Conservation (phyloP, 2,329 filamentous ascomycete species). For the Fusarium compactum region DNA sequence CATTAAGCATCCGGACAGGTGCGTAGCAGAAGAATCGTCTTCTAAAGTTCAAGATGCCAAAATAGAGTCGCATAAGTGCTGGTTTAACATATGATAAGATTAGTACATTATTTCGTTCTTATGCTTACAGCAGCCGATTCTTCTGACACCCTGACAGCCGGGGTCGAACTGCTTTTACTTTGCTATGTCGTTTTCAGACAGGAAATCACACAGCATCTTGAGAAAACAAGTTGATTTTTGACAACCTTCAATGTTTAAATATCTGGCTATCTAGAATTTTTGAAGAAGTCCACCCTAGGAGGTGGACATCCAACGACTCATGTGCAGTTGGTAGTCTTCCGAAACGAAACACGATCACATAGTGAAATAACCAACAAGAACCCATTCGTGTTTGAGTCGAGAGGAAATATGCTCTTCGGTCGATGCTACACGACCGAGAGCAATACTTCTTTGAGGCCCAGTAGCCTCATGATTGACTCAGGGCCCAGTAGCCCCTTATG, state of each 20-base stretch:
- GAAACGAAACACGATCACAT: conserved; percentile 34
- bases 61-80: too few relatives aligned
- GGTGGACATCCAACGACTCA: conserved; percentile 37
- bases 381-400: conserved; percentile 29
- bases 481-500: conserved; percentile 19
- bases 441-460: conserved; percentile 14
- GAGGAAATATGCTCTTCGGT: background rate
- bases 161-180: background rate
- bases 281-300: conserved; percentile 38
- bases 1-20: too few relatives aligned
- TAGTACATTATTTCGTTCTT: background rate
- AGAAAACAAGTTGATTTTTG: background rate
- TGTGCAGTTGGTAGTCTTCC: conserved; percentile 40
- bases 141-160: background rate
- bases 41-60: too few relatives aligned
- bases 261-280: conserved; percentile 23
- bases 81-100: too few relatives aligned
- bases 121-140: background rate
- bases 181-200: background rate
- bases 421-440: conserved; percentile 29
- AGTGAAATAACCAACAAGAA: conserved; percentile 38
- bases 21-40: too few relatives aligned
- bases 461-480: conserved; percentile 29
- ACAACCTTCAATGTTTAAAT: conserved; percentile 18
- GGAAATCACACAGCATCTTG: background rate